Evolutionary conservation across 108 stramenopile species (phyloP).

Genomic region (Mayamaea pseudoterrestris): DNA sequence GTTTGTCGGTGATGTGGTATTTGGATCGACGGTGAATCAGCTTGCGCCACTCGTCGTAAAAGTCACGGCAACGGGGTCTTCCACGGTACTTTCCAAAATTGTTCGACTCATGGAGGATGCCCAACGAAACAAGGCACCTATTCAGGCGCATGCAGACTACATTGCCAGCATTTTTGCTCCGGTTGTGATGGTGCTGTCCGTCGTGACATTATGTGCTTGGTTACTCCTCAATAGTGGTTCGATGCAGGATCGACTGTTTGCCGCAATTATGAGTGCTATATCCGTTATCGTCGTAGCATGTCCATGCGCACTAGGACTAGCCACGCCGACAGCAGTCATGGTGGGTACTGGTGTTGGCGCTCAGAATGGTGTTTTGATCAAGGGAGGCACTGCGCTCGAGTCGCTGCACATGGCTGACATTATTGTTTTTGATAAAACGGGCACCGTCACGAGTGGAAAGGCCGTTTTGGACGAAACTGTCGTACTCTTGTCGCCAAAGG

Average conservation of each 20-base stretch:
- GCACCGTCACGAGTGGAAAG: slow-evolving; percentile 78
- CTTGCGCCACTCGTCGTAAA: slow-evolving; percentile 49
- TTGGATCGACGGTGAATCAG: slow-evolving; percentile 53
- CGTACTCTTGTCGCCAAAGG: slow-evolving; percentile 25
- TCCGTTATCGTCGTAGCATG: slow-evolving; percentile 93
- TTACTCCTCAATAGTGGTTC: slow-evolving; percentile 21
- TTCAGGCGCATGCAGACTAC: slow-evolving; percentile 84
- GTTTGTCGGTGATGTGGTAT: slow-evolving; percentile 29
- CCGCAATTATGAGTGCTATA: slow-evolving; percentile 53
- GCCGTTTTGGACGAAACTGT: slow-evolving; percentile 42
- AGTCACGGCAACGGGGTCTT: slow-evolving; percentile 66
- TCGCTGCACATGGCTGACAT: slow-evolving; percentile 57
- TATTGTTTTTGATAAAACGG: slow-evolving; percentile 92
- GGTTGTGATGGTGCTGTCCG: slow-evolving; percentile 48
- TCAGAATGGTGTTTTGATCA: slow-evolving; percentile 81
- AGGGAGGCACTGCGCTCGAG: slow-evolving; percentile 87
- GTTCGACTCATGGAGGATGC: slow-evolving; percentile 89
- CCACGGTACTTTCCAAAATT: slow-evolving; percentile 67
- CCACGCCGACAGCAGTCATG: slow-evolving; percentile 96
- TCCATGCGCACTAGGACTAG: slow-evolving; percentile 94
- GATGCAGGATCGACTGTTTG: slow-evolving; percentile 35
- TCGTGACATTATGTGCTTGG: slow-evolving; percentile 69
- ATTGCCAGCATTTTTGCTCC: slow-evolving; percentile 90
- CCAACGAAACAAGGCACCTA: slow-evolving; percentile 85
- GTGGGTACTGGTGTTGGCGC: slow-evolving; percentile 92